Conservation (phyloP, 73 alveolate species). For the Effrenium voratum region DNA sequence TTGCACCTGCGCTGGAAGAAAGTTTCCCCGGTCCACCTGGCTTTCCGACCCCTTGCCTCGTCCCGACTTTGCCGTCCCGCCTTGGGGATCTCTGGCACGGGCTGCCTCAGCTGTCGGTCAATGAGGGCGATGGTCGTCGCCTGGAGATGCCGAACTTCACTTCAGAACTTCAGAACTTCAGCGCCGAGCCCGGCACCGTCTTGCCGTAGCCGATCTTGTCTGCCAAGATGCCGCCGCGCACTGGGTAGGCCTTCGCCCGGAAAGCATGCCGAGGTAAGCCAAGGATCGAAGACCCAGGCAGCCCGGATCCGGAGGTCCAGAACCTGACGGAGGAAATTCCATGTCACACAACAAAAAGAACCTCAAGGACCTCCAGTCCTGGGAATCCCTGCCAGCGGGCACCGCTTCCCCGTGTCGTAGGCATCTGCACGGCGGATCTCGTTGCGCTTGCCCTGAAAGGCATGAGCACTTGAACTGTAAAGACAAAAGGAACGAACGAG, state of each 20-base stretch:
- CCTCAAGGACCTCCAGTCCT: no score
- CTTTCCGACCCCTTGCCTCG: not conserved
- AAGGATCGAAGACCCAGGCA: not conserved
- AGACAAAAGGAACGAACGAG: no score
- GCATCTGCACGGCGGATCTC: no score
- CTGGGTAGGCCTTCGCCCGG: constrained; percentile 5
- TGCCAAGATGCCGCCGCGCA: constrained; percentile 77
- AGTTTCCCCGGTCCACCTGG: constrained; percentile 31
- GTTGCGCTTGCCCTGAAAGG: no score
- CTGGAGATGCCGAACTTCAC: not conserved
- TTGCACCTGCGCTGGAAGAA: constrained; percentile 53
- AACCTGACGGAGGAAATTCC: not conserved
- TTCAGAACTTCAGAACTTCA: not conserved
- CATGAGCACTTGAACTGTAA: no score
- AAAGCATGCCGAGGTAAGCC: not conserved
- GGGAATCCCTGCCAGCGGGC: no score
- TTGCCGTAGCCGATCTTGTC: constrained; percentile 92
- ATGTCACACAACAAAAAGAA: not conserved
- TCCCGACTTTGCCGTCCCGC: not conserved
- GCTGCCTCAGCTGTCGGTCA: constrained; percentile 40
- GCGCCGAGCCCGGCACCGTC: not conserved
- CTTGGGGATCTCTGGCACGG: constrained; percentile 45
- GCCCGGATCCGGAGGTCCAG: constrained; percentile 52
- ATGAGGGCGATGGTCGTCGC: constrained; percentile 76
- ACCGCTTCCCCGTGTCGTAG: no score